Base-by-base conservation (phyloP, 345 rosid species). In the Eucalyptus viminalis region DNA sequence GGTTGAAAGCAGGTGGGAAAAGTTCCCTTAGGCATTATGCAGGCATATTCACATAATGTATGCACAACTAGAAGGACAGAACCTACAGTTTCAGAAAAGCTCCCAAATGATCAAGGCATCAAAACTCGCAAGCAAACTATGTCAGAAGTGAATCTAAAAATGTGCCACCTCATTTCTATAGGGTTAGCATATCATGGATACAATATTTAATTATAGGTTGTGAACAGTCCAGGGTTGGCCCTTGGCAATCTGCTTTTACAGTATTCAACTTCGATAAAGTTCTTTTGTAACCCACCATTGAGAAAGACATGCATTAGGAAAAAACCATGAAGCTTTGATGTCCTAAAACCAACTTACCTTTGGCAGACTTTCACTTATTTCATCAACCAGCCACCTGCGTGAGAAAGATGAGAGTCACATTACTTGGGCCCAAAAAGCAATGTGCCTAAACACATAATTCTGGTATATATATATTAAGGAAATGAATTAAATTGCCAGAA, bases 361-460 rank as follows among this genome's bases (percentile, higher is more conserved):
- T 86, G 98, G 99, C 92, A 98, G 76, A 92, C 98, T 96, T 92
- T 98, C 99, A 89, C 91, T 88, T 89, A 98, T 95, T 95, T 98
- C 99, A 86, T 93, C 99, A 88, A 96, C 90, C 94, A 98, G 91
- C 99, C 99, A 98, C 95, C 99, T 95, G 94, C 92, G 90, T 37
- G 62, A 88, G 88, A 58, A 90, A 94, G 89, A 86, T 89, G 90
- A 89, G 89, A 87, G 91, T 87, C 85, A 72, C 45, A 37, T 72
- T 72, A 37, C 81, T 9, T 40, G 14, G 14, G 81, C 45, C 14
- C 81, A 72, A 72, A 17, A 37, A 72, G 81, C 45, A 37, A 72
- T 72, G 45, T 21, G 45, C 45, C 81, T 34, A 37, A 72, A 37
- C 43, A 43, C 27, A 72, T 72, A 21, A 37, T 76, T 37, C 83